Conservation (phyloP, 352 stramenopile species). For the Phytophthora crassamura region DNA sequence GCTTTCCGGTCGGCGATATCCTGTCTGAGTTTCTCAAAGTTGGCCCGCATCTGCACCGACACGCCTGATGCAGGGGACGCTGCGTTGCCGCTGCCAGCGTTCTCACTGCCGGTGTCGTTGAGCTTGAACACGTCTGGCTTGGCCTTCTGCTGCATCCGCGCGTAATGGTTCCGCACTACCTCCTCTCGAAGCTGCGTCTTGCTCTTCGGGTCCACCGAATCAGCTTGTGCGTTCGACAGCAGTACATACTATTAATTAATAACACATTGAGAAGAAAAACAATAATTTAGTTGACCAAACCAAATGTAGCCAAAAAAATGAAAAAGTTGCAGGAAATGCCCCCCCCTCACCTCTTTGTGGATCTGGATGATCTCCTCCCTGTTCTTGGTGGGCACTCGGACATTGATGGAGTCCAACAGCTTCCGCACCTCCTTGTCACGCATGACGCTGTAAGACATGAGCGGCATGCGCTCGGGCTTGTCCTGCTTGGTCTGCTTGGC, state of each 20-base stretch:
- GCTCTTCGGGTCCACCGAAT: slow-evolving; percentile 82
- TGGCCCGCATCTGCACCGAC: slow-evolving; percentile 69
- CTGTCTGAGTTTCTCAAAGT: slow-evolving; percentile 76
- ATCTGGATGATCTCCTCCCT: slow-evolving; percentile 89
- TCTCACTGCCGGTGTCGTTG: slow-evolving; percentile 24
- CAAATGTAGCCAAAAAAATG: slow-evolving; percentile 10
- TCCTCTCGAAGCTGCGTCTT: slow-evolving; percentile 65
- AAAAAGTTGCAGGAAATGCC: neutral
- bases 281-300: slow-evolving; percentile 1
- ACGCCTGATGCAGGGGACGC: slow-evolving; percentile 44
- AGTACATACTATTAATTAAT: slow-evolving; percentile 65
- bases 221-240: slow-evolving; percentile 79
- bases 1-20: slow-evolving; percentile 72
- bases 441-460: slow-evolving; percentile 89
- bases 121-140: slow-evolving; percentile 48
- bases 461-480: slow-evolving; percentile 64
- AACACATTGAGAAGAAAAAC: slow-evolving; percentile 5
- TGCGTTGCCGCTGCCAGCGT: slow-evolving; percentile 28
- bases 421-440: slow-evolving; percentile 85
- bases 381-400: slow-evolving; percentile 67
- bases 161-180: slow-evolving; percentile 73
- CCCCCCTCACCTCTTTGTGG: slow-evolving; percentile 81
- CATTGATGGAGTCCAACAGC: slow-evolving; percentile 72
- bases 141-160: slow-evolving; percentile 69
- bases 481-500: slow-evolving; percentile 29